These are phyloP conservation scores for Nakazawaea pomicola DNA, from an alignment of 805 yeast genomes.

Conservation along the genomic window DNA sequence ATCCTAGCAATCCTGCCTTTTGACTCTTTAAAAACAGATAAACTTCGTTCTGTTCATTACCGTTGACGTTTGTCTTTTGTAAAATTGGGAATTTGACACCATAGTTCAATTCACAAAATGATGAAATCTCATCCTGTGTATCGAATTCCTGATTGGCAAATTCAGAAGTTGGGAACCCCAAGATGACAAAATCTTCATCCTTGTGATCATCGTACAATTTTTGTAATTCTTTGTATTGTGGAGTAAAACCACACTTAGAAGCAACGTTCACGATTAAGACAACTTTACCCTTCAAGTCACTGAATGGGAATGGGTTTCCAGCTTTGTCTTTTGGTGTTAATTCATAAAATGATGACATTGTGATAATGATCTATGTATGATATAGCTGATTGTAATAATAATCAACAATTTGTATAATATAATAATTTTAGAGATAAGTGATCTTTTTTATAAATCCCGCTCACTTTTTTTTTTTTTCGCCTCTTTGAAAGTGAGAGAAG, in stretches of 20 bases:
- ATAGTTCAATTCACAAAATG: slow-evolving; percentile 72
- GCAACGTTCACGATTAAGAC: slow-evolving; percentile 86
- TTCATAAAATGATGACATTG: slow-evolving; percentile 60
- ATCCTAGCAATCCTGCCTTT: slow-evolving; percentile 58
- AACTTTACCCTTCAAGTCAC: slow-evolving; percentile 68
- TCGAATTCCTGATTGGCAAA: slow-evolving; percentile 81
- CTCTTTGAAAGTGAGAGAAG: too few species aligned
- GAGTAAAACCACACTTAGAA: slow-evolving; percentile 75
- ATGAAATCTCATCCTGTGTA: slow-evolving; percentile 59
- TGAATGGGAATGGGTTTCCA: slow-evolving; percentile 55
- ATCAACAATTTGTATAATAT: not conserved
- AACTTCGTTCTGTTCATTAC: slow-evolving; percentile 73
- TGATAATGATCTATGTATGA: too few species aligned
- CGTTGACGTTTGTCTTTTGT: slow-evolving; percentile 87
- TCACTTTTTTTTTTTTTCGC: too few species aligned
- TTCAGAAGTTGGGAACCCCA: slow-evolving; percentile 92
- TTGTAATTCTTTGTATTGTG: slow-evolving; percentile 74
- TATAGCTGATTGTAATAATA: not conserved
- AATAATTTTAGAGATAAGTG: too few species aligned
- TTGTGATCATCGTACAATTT: slow-evolving; percentile 59
- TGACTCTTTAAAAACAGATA: slow-evolving; percentile 67
- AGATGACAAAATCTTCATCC: slow-evolving; percentile 55
- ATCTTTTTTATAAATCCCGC: too few species aligned
- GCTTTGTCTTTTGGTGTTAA: slow-evolving; percentile 59
- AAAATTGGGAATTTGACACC: slow-evolving; percentile 91